Percentiles rank a stretch among this genome's conserved stretches.
These are phyloP conservation scores for Diplodia intermedia DNA, from an alignment of 2,329 filamentous ascomycete species.

Conservation along the genomic window DNA sequence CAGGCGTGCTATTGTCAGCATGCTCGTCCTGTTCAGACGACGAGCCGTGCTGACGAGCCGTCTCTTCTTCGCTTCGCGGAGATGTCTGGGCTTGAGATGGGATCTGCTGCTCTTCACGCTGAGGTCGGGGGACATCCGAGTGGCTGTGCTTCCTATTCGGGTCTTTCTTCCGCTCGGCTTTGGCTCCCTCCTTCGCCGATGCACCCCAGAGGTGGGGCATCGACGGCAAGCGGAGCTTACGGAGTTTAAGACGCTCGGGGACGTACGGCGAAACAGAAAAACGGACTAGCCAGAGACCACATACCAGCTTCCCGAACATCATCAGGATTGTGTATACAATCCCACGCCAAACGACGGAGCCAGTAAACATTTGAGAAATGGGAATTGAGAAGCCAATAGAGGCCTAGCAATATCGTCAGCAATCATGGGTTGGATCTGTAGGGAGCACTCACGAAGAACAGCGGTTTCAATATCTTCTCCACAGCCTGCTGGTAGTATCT, in stretches of 20 bases:
- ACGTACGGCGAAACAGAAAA: conserved; percentile 37
- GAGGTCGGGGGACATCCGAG: neutral
- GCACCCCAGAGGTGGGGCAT: conserved; percentile 26
- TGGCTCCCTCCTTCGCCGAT: neutral
- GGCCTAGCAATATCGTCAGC: conserved; percentile 35
- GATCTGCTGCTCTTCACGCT: conserved; percentile 10
- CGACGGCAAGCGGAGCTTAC: conserved; percentile 8
- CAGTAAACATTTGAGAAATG: conserved; percentile 71
- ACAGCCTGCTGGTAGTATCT: conserved; percentile 56
- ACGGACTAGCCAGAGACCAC: conserved; percentile 52
- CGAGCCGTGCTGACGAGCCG: neutral
- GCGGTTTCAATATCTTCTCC: conserved; percentile 66
- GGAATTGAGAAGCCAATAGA: conserved; percentile 81
- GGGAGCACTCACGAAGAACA: conserved; percentile 67
- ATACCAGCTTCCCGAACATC: conserved; percentile 58
- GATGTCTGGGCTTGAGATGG: conserved; percentile 5
- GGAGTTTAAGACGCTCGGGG: conserved; percentile 8
- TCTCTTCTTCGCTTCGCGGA: conserved; percentile 1
- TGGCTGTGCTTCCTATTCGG: conserved; percentile 16
- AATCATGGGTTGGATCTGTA: conserved; percentile 6
- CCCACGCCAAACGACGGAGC: conserved; percentile 72
- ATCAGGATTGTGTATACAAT: conserved; percentile 76
- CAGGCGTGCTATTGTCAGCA: conserved; percentile 2
- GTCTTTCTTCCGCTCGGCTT: conserved; percentile 9
- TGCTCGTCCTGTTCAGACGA: conserved; percentile 6